phyloP scores from a whole-genome alignment of 2,329 filamentous ascomycete genomes.

The Phaeosphaeriaceae sp. region DNA sequence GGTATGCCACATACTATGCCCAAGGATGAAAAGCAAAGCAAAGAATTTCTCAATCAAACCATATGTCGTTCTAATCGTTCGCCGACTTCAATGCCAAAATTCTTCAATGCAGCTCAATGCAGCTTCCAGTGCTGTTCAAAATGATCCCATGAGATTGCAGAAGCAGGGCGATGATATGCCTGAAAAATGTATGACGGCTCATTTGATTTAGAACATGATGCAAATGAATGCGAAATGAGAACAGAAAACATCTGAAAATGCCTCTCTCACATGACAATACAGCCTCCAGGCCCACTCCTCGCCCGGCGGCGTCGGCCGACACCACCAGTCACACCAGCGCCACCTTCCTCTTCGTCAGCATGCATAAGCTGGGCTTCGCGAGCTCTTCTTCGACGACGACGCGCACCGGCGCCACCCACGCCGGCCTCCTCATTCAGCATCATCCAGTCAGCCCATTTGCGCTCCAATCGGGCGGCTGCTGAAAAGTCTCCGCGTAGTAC shows the following conservation, averaged over 20 bases:
- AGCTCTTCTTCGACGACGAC: constrained; percentile 76
- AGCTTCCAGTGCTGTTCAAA: neutral
- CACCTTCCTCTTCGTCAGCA: constrained; percentile 78
- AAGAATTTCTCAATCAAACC: neutral
- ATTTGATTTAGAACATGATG: neutral
- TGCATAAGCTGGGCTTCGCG: constrained; percentile 82
- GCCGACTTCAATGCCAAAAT: neutral
- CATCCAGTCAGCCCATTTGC: constrained; percentile 95
- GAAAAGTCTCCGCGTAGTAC: constrained; percentile 78
- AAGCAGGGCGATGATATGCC: neutral
- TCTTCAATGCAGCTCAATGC: no score
- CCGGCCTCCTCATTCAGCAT: constrained; percentile 87
- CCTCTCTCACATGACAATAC: constrained; percentile 54
- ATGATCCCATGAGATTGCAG: neutral
- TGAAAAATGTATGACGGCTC: neutral
- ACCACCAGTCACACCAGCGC: constrained; percentile 42
- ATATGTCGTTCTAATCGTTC: neutral
- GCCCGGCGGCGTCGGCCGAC: constrained; percentile 54
- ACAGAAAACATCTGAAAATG: neutral
- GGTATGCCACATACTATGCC: neutral
- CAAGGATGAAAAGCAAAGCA: neutral
- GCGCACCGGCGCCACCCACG: constrained; percentile 65
- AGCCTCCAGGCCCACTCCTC: constrained; percentile 56
- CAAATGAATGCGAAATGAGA: neutral
- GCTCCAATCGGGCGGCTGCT: constrained; percentile 79